phyloP scores from a whole-genome alignment of 768 basidiomycete genomes.

The Mycena vulgaris region DNA sequence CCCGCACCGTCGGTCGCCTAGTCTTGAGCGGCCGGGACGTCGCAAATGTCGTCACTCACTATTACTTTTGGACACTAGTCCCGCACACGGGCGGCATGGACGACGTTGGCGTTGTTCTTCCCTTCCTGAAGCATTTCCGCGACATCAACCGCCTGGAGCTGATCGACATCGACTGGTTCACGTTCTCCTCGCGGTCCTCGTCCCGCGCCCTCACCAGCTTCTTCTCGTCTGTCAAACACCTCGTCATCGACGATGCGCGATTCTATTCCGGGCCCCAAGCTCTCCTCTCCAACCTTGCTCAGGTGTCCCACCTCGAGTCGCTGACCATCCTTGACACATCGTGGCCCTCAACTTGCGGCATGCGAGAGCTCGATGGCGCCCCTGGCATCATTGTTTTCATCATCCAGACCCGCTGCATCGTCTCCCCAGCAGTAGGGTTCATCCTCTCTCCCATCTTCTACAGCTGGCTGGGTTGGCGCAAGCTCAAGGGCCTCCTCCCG shows the following conservation, averaged over 20 bases:
- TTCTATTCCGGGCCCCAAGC: slow-evolving; percentile 7
- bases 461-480: background rate
- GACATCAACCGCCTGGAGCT: slow-evolving; percentile 4
- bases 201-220: background rate
- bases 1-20: background rate
- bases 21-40: background rate
- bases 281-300: background rate
- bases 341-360: background rate
- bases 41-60: background rate
- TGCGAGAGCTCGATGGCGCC: background rate
- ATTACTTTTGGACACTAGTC: background rate
- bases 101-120: background rate
- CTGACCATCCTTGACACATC: background rate
- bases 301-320: background rate
- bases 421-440: background rate
- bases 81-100: slow-evolving; percentile 4
- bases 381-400: background rate
- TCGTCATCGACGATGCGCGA: background rate
- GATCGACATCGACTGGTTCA: slow-evolving; percentile 4
- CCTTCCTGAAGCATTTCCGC: slow-evolving; percentile 3
- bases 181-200: background rate
- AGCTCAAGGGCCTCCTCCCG: background rate
- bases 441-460: background rate
- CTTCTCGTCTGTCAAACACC: slow-evolving; percentile 3
- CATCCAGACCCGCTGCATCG: background rate